A percentile compares a stretch with the other conserved stretches of the same genome.
These are phyloP conservation scores for Colletotrichum plurivorum DNA, from an alignment of 2,329 filamentous ascomycete genomes.

Conservation along the genomic window DNA sequence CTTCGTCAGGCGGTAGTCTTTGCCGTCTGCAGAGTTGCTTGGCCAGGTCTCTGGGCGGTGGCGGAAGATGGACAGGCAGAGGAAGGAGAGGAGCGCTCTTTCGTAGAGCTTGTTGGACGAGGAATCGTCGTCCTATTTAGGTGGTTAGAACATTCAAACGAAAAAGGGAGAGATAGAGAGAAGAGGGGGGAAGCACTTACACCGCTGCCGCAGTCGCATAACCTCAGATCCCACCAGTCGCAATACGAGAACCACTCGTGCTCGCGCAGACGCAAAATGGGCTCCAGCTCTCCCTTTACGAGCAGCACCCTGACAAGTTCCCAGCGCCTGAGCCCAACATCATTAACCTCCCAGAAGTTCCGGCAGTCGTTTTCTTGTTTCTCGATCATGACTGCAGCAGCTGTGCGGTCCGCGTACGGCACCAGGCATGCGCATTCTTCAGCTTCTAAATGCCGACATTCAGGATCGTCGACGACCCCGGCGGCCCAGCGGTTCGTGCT, in stretches of 20 bases:
- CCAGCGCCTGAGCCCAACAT: conserved; percentile 38
- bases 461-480: not conserved
- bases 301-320: conserved; percentile 46
- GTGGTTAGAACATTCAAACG: not conserved
- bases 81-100: not conserved
- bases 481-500: not conserved
- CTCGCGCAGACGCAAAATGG: conserved; percentile 41
- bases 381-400: not conserved
- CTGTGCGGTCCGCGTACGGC: conserved; percentile 1
- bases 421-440: not conserved
- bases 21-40: not conserved
- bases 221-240: not conserved
- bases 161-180: not conserved
- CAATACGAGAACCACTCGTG: conserved; percentile 9
- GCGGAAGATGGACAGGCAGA: conserved; percentile 44
- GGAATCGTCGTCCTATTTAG: not conserved
- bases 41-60: conserved; percentile 39
- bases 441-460: not conserved
- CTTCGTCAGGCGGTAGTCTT: conserved; percentile 41
- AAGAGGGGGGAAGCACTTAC: not conserved
- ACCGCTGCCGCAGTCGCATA: not conserved
- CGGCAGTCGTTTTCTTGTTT: not conserved
- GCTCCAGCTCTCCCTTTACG: conserved; percentile 45
- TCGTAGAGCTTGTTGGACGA: not conserved
- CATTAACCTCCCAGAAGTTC: not conserved